phyloP scores from a whole-genome alignment of 306 rosid genomes.

The Cucurbita ficifolia region DNA sequence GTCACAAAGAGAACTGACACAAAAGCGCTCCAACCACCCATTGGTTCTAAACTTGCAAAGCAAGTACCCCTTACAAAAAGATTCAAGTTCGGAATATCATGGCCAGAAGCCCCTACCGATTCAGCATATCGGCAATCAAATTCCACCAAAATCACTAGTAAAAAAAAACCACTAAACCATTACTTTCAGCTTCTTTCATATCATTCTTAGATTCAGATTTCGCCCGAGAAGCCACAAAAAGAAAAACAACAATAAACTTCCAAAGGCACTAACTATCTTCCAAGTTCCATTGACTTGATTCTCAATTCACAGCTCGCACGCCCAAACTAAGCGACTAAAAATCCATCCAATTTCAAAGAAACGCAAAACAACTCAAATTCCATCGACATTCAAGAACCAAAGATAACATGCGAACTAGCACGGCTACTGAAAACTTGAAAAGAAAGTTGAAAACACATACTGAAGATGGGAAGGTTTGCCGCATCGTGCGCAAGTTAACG shows the following conservation, averaged over 20 bases:
- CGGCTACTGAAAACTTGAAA: neutral
- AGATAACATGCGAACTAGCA: neutral
- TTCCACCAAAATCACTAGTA: neutral
- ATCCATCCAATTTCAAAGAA: neutral
- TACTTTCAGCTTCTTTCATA: neutral
- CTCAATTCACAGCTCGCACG: neutral
- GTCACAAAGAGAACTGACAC: neutral
- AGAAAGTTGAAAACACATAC: slow-evolving; percentile 21
- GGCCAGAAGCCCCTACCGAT: neutral
- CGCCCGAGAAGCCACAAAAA: neutral
- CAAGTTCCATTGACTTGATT: neutral
- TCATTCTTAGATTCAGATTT: neutral
- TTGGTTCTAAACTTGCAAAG: neutral
- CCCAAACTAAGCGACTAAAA: neutral
- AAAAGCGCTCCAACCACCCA: neutral
- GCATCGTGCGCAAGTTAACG: slow-evolving; percentile 54
- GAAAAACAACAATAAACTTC: neutral
- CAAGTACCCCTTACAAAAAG: neutral
- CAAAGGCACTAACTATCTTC: neutral
- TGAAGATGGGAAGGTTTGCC: slow-evolving; percentile 73
- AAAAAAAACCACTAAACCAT: neutral
- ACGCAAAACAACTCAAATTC: neutral
- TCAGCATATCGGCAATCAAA: neutral
- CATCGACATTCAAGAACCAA: neutral
- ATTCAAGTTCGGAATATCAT: neutral